Base-by-base conservation (phyloP, 257 asterid genomes). In the Jacaranda copaia region DNA sequence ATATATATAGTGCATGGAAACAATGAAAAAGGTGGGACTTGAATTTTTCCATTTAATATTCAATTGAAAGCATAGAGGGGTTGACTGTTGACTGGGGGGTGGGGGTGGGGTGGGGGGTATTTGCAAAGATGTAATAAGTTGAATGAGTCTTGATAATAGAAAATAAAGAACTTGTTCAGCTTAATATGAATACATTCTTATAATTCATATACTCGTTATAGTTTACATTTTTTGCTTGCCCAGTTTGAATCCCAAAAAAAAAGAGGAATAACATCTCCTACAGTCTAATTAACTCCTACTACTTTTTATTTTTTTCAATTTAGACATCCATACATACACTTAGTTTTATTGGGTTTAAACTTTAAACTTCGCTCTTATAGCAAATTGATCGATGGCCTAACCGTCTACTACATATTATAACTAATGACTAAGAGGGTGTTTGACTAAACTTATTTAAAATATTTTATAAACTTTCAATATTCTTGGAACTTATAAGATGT, bases 51-150 rank as follows among this genome's bases (percentile, higher is more conserved):
- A 39, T 62, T 3, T 65, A 4, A 9, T 38, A 62, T 39, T 35
- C 48, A 67, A 43, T 72, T 25, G 39, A 63, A 57, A 51, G 32
- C 69, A 42, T 46, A 25, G 32, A 19, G 63, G 70, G 61, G 43
- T 81, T 77, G 84, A 83, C 82, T 46, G 74, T 77, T 84, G 87
- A 84, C 81, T 74, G 19, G 48, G 53, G 52, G 49, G 5, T 13
- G 11, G 5, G 60, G 0, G 60, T 2, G 60, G 60, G n/a, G n/a
- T n/a, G n/a, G n/a, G n/a, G n/a, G n/a, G n/a, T n/a, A n/a, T n/a
- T n/a, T n/a, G n/a, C n/a, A n/a, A 43, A 25, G 12, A 53, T 68
- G 3, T 20, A 2, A 42, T 56, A 49, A 65, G 72, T 74, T 77
- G 85, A 84, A 80, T 10, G 45, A 46, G 85, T 84, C 87, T 69